Evolutionary conservation across 345 rosid genomes (phyloP).

Genomic region (Brassica rapa): DNA sequence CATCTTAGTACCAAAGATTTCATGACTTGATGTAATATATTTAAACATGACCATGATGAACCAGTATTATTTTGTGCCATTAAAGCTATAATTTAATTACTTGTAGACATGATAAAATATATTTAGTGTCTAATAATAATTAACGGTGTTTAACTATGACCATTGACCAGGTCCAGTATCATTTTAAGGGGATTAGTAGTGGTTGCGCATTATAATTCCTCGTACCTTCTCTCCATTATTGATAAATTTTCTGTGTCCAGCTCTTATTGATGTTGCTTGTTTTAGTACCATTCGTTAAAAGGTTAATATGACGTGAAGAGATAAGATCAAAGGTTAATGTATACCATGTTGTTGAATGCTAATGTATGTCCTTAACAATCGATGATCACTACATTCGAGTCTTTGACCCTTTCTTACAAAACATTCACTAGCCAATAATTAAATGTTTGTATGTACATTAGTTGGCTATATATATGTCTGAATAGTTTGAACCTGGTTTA

Average conservation of each 20-base stretch:
- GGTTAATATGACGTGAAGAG: not conserved
- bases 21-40: not conserved
- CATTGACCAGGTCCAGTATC: not conserved
- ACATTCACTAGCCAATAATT: not conserved
- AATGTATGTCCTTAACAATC: not conserved
- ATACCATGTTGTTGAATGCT: not conserved
- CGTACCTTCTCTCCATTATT: not conserved
- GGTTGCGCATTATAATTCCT: not conserved
- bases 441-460: not conserved
- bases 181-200: not conserved
- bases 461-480: not conserved
- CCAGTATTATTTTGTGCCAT: not conserved
- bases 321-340: not conserved
- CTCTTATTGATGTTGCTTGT: not conserved
- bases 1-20: not conserved
- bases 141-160: not conserved
- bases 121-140: not conserved
- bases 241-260: not conserved
- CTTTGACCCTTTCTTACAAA: conserved; percentile 1
- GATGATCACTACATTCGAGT: not conserved
- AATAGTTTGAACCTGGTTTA: not conserved
- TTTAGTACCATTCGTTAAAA: not conserved
- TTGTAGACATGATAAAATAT: not conserved
- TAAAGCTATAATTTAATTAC: not conserved
- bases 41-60: not conserved